Evolutionary conservation across 2,329 filamentous ascomycete genomes (phyloP), one percentile per base, ranked within the genome.

Genomic region (Cordyceps cateniannulata): DNA sequence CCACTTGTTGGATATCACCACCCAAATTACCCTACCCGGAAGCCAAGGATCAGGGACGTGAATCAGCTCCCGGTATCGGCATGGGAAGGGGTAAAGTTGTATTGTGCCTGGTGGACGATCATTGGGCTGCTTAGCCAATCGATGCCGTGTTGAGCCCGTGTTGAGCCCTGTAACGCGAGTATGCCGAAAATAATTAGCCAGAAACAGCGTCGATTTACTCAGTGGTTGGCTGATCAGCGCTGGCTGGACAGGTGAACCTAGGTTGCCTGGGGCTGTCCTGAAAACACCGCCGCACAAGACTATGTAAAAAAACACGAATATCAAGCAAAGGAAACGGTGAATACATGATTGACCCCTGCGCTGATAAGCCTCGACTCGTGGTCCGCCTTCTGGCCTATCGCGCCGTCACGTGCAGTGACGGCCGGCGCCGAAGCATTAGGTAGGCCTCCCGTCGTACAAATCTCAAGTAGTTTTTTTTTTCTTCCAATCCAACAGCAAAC

Each of bases 321-420:
- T 38, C 9, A 48, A 1, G 3, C 25, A 35, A 35, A 35, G 27
- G 12, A 35, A 35, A 7, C 12, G 3, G 6, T 32, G 6, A 20
- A 18, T 32, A 44, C 16, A 44, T 51, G 22, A 44, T 22, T 18
- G 8, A 32, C 29, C 18, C 22, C 54, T 38, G 32, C 22, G 20
- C 47, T 40, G 27, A 52, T 48, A 25, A 60, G 40, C 44, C 48
- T 25, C 47, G 14, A 18, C 35, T 24, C 24, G 27, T 16, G 22
- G n/a, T 48, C 6, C 5, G 57, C 18, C 42, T 47, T 60, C 45
- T 61, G 45, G 18, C 59, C 51, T 49, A 45, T 56, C 59, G 51
- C 45, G 59, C 51, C 52, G 59, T 61, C 59, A 61, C 59, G 59
- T 61, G 59, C 51, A 32, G 27, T 24, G 45, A n/a, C 25, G 56